Base-by-base conservation (phyloP, 345 rosid genomes). In the Anacardium occidentale region DNA sequence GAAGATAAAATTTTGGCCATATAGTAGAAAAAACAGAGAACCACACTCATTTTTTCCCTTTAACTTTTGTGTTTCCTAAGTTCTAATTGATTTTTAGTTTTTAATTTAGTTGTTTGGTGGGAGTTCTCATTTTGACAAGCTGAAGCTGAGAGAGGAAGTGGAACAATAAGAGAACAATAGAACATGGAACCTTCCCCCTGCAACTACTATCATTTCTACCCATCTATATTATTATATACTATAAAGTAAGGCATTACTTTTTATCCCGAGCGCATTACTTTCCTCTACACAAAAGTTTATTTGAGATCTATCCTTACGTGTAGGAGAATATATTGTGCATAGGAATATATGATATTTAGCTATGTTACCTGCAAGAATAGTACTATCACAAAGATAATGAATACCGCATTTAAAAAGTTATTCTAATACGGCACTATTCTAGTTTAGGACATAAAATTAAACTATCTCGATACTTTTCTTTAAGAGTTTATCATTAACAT, bases 181-280 rank as follows among this genome's bases (percentile, higher is more conserved):
- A 71, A 71, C 63, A 68, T 32, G 44, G 76, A 63, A 75, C 68
- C 71, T 62, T 68, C 37, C n/a, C 59, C 8, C 63, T 17, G n/a
- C 47, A 55, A 50, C 32, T 24, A 7, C 5, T 26, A 50, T 29
- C 13, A 47, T 24, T 25, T 63, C 9, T 37, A 6, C 20, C 11
- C 12, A 47, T 34, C 47, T 8, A 52, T 14, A 32, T 11, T 50
- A 7, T 11, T 58, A 29, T 62, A 3, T 13, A 48, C 14, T 15
- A 22, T 8, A n/a, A n/a, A n/a, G n/a, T 8, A 25, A 10, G 25
- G 10, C 9, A 40, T 57, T 58, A 57, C 11, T 61, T 63, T 61
- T 77, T 73, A 69, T 69, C 48, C 58, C 64, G 47, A 66, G 69
- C 24, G 34, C 58, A 52, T 60, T 53, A 5, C n/a, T 51, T 65